These are phyloP conservation scores for Karstenula rhodostoma DNA, from an alignment of 2,329 filamentous ascomycete genomes.

Conservation along the genomic window DNA sequence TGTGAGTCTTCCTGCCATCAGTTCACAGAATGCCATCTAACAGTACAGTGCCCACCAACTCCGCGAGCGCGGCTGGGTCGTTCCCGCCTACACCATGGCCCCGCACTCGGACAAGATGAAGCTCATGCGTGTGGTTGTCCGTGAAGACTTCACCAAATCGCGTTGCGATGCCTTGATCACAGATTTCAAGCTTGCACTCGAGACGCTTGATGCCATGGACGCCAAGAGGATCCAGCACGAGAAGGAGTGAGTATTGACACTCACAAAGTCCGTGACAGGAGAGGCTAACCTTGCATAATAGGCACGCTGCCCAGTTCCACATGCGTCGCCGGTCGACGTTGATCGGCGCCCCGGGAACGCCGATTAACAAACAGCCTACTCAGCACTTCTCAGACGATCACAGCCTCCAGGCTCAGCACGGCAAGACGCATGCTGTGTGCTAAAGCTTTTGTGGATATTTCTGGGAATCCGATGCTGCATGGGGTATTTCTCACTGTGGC, in stretches of 20 bases:
- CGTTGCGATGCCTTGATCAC: constrained; percentile 79
- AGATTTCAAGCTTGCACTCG: constrained; percentile 81
- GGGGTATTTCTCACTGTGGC: neutral
- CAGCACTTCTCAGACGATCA: constrained; percentile 75
- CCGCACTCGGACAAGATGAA: constrained; percentile 84
- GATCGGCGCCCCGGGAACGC: constrained; percentile 32
- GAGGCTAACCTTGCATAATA: constrained; percentile 23
- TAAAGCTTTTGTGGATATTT: constrained; percentile 47
- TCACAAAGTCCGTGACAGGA: neutral
- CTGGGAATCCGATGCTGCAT: neutral
- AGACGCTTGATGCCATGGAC: constrained; percentile 78
- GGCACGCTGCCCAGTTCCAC: constrained; percentile 39
- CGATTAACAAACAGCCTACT: constrained; percentile 46
- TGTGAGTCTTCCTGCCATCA: constrained; percentile 37
- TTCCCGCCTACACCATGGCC: constrained; percentile 97
- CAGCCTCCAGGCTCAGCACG: constrained; percentile 86
- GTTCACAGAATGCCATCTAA: constrained; percentile 3
- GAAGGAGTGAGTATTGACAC: constrained; percentile 61
- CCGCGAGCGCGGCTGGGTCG: constrained; percentile 87
- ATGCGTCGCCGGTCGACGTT: constrained; percentile 16
- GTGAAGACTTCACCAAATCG: constrained; percentile 87
- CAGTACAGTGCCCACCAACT: constrained; percentile 74
- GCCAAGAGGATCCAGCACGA: constrained; percentile 73
- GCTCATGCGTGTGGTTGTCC: constrained; percentile 90
- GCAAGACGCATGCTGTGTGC: constrained; percentile 89